Evolutionary conservation across 2,329 filamentous ascomycete genomes (phyloP), one percentile per base, ranked within the genome.

Genomic region (Alternaria consortialis): DNA sequence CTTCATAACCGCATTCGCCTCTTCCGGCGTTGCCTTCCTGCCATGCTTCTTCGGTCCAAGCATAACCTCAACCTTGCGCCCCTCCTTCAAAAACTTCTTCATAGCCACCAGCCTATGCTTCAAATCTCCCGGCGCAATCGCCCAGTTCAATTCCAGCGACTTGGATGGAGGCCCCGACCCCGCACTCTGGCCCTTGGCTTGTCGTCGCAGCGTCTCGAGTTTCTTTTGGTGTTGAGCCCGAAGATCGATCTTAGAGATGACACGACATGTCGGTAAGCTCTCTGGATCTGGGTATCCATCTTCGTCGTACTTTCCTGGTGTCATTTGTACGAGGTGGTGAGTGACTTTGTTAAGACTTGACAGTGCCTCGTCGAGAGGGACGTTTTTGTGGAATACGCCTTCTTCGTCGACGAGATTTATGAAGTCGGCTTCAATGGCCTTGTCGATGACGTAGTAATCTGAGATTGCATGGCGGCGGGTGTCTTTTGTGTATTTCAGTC

Each of bases 71-170:
- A 97, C 92, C 74, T 85, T 88, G 75, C 86, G 85, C 1, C 93
- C 93, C 77, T 92, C 92, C 8, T 77, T 81, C 74, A 97, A 74
- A 74, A 97, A 97, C 55, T 81, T 84, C 72, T 86, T 86, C 77
- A 95, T 42, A 31, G 71, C 76, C 11, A 64, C 63, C 15, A 79
- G 34, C 25, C 76, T 54, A 76, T 91, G 89, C n/a, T 80, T 80
- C 53, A 97, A 77, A 81, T 97, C 94, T 74, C 94, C 86, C 12
- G 79, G 74, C 62, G 88, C 89, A 72, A 97, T 96, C 34, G 90
- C 89, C 94, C 94, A 98, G 77, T 93, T 94, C 70, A 98, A 70
- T 80, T 97, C 94, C n/a, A 97, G 78, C 74, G 90, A 90, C 81
- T 97, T 97, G 15, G 79, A 74, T 66, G 82, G 40, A 12, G 65